These are phyloP conservation scores for Tillandsia fasciculata DNA, from an alignment of 176 grass and related monocot species.

Conservation along the genomic window DNA sequence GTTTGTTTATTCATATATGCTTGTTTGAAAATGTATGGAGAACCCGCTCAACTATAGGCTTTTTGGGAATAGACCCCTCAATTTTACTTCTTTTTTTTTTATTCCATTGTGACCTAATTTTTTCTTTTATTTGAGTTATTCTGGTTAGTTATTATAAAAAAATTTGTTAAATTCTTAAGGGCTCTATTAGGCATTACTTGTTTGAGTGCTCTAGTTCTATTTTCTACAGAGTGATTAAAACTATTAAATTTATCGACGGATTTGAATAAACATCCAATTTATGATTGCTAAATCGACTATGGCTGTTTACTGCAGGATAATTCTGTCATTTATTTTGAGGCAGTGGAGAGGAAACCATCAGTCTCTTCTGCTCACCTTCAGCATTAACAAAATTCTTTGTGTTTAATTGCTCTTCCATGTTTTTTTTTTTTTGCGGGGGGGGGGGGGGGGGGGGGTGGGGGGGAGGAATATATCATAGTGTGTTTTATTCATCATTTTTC, in stretches of 20 bases:
- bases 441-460: too few species aligned
- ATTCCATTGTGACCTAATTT: neutral
- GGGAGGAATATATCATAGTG: too few species aligned
- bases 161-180: neutral
- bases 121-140: neutral
- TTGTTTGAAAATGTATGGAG: too few species aligned
- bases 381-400: neutral
- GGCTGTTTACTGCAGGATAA: conserved; percentile 18
- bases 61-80: too few species aligned
- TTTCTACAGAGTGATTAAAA: too few species aligned
- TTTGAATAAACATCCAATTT: too few species aligned
- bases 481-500: neutral
- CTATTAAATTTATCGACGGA: too few species aligned
- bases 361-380: conserved; percentile 8
- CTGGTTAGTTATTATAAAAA: too few species aligned
- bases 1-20: neutral
- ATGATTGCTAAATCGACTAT: neutral
- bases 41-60: too few species aligned
- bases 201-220: neutral
- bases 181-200: neutral
- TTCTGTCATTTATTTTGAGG: conserved; percentile 18
- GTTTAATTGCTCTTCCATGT: neutral
- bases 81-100: neutral
- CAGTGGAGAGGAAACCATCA: conserved; percentile 23
- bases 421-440: too few species aligned